Percentiles rank a stretch among this genome's conserved stretches.
Conservation (phyloP, 768 basidiomycete genomes). For the Auricularia cornea region DNA sequence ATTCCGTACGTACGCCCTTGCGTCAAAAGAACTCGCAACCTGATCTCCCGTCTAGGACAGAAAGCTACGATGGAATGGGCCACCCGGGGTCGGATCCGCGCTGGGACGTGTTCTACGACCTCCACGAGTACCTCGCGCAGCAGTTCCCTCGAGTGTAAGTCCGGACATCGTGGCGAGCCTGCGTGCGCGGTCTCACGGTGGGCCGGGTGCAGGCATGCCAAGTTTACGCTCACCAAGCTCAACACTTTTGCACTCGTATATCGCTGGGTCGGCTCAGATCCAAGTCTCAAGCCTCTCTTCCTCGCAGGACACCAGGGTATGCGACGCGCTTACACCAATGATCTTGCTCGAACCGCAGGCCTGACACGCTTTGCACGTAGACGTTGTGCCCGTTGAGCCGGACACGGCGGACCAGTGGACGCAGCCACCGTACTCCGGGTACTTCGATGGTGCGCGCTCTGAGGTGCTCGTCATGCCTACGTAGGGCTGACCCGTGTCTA, state of each 20-base stretch:
- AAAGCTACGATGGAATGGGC: conserved; percentile 41
- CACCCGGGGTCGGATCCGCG: conserved; percentile 40
- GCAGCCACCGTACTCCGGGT: conserved; percentile 22
- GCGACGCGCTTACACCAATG: neutral
- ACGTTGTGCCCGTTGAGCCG: conserved; percentile 26
- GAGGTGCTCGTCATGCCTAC: conserved; percentile 1
- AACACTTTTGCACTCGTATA: conserved; percentile 31
- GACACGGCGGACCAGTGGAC: conserved; percentile 32
- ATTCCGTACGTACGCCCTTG: conserved; percentile 18
- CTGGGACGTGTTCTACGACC: conserved; percentile 45
- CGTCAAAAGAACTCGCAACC: neutral
- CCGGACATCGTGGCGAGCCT: neutral
- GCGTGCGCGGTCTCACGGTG: neutral
- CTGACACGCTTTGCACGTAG: no score
- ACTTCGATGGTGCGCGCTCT: conserved; percentile 8
- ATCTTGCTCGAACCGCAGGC: no score
- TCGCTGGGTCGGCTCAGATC: conserved; percentile 28
- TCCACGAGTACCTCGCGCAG: conserved; percentile 47
- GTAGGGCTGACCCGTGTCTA: neutral
- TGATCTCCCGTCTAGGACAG: conserved; percentile 32
- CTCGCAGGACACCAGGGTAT: conserved; percentile 15
- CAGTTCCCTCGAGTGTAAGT: conserved; percentile 58
- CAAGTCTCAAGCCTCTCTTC: conserved; percentile 27
- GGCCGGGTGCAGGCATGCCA: conserved; percentile 16
- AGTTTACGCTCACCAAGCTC: conserved; percentile 26